A percentile compares a stretch with the other conserved stretches of the same genome.
Conservation (phyloP, 768 basidiomycete genomes). For the Mycena belliarum region DNA sequence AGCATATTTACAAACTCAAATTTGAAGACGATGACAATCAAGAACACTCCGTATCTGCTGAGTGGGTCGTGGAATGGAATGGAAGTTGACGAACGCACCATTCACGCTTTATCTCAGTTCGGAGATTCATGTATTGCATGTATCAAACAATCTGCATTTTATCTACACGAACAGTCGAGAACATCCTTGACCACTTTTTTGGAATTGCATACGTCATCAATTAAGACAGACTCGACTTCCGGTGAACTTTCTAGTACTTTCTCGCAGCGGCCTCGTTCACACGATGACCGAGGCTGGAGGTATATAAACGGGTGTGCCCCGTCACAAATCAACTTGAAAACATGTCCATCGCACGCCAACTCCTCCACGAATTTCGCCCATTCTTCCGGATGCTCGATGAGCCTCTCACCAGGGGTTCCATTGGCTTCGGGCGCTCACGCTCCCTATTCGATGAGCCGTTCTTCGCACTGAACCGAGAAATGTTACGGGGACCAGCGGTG, state of each 20-base stretch:
- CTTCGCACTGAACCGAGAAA: constrained; percentile 29
- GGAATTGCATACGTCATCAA: background rate
- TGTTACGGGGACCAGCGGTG: constrained; percentile 52
- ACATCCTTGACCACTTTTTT: background rate
- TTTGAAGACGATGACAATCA: constrained; percentile 91
- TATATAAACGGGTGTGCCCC: constrained; percentile 11
- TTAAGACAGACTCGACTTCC: background rate
- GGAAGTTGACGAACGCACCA: constrained; percentile 28
- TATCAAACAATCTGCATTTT: no score
- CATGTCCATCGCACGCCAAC: constrained; percentile 69
- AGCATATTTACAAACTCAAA: constrained; percentile 72
- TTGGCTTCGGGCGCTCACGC: constrained; percentile 31
- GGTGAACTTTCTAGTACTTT: constrained; percentile 11
- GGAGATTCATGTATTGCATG: constrained; percentile 5
- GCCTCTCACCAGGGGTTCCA: constrained; percentile 48
- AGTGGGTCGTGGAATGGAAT: constrained; percentile 84
- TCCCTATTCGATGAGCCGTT: constrained; percentile 54
- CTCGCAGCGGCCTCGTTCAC: constrained; percentile 5
- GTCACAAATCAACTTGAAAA: constrained; percentile 1
- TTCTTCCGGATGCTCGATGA: constrained; percentile 78
- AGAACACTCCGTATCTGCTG: constrained; percentile 73
- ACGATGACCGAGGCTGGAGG: constrained; percentile 5
- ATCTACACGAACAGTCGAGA: no score
- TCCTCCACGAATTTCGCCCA: constrained; percentile 72
- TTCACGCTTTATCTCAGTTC: constrained; percentile 21